Base-by-base conservation (phyloP, 257 asterid species). In the Nicotiana sylvestris region DNA sequence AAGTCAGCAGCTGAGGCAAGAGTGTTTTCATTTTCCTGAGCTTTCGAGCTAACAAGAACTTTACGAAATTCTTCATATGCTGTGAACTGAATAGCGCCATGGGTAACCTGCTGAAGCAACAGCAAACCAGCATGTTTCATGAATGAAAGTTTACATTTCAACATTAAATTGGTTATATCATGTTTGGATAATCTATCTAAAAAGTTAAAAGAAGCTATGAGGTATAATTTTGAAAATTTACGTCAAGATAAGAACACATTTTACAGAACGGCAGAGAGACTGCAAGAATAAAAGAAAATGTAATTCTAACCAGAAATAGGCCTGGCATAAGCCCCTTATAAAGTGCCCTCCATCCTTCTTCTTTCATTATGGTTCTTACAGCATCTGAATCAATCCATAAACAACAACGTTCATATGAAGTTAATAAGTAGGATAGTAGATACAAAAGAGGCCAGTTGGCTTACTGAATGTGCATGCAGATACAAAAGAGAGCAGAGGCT, bases 71-170 rank as follows among this genome's bases (percentile, higher is more conserved):
- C 98, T 86, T 93, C 98, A 27, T 96, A 96, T 67, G 95, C 89
- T 32, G 99, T 92, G 89, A 96, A 96, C 89, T 96, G 99, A 85
- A 96, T 94, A 76, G 98, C 98, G 58, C 98, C 98, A 87, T 94
- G 99, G 0, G 98, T 88, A 83, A 94, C 95, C 98, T 94, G 98
- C 95, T 91, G 91, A 88, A 86, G 80, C 85, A 86, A 86, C 79
- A 88, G 58, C 80, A 85, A 68, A 74, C 62, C 82, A 80, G 88
- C 7, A 81, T 66, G 80, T 57, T 88, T 84, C 35, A 49, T n/a
- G 16, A 43, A 18, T 18, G 30, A 49, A 82, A 32, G 65, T 51
- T 32, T 6, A 64, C 17, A 64, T 39, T 17, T 16, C 77, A 43
- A 56, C 83, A 80, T 27, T 65, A 16, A 65, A 27, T 16, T 74